phyloP scores from a whole-genome alignment of 805 yeast genomes.

The Candida xyloterini region DNA sequence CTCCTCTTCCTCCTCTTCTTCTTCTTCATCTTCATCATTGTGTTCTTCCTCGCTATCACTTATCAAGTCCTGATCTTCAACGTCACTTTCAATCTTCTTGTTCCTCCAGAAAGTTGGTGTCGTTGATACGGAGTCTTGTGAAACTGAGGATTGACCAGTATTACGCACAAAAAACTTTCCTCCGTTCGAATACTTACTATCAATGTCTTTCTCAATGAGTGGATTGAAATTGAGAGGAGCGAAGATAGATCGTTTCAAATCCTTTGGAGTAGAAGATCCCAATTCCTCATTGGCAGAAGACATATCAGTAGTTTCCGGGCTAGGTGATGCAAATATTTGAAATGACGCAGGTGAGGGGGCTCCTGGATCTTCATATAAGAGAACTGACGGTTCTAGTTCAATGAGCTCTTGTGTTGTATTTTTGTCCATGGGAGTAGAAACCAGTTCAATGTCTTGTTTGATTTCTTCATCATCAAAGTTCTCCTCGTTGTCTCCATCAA shows the following conservation, averaged over 20 bases:
- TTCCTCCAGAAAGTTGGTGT: conserved; percentile 26
- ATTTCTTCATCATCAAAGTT: conserved; percentile 12
- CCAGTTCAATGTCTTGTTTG: conserved; percentile 2
- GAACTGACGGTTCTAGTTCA: conserved; percentile 36
- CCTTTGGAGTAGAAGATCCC: conserved; percentile 35
- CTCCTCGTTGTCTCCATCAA: conserved; percentile 12
- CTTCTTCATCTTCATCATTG: conserved; percentile 17
- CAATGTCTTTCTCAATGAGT: conserved; percentile 68
- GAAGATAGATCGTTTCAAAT: conserved; percentile 55
- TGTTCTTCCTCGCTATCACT: conserved; percentile 32
- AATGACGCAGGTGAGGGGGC: conserved; percentile 71
- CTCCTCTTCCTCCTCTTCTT: conserved; percentile 17
- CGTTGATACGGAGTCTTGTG: conserved; percentile 13
- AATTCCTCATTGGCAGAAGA: conserved; percentile 13
- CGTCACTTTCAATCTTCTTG: conserved; percentile 9
- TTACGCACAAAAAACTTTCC: conserved; percentile 75
- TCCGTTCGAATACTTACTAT: conserved; percentile 82
- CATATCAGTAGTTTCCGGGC: conserved; percentile 23
- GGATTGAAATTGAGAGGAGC: conserved; percentile 85
- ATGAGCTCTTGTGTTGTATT: not conserved
- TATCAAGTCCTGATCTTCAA: conserved; percentile 20
- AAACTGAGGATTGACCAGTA: conserved; percentile 8
- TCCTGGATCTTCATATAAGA: conserved; percentile 73
- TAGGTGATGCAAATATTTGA: conserved; percentile 39
- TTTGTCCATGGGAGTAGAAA: conserved; percentile 8